A percentile compares a stretch with the other conserved stretches of the same genome.
These are phyloP conservation scores for Wickerhamiella kurtzmanii DNA, from an alignment of 805 yeast species.

Conservation along the genomic window DNA sequence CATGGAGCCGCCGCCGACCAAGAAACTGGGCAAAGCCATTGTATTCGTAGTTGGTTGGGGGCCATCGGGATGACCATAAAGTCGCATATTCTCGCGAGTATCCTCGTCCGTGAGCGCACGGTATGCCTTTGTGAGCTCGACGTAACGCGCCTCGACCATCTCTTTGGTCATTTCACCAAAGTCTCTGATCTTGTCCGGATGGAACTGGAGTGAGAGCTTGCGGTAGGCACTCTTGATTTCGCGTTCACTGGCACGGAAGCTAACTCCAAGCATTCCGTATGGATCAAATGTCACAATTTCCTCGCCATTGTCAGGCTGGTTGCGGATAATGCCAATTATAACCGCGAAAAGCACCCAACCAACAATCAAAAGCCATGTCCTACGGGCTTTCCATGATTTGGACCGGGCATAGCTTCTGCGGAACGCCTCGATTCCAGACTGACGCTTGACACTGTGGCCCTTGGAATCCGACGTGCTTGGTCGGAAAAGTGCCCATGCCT, in stretches of 20 bases:
- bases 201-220: constrained; percentile 74
- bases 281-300: constrained; percentile 56
- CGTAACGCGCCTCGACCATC: constrained; percentile 64
- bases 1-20: constrained; percentile 72
- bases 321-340: constrained; percentile 27
- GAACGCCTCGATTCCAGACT: neutral
- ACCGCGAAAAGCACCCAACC: constrained; percentile 53
- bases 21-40: constrained; percentile 83
- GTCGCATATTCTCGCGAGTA: constrained; percentile 64
- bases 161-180: constrained; percentile 39
- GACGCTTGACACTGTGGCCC: neutral
- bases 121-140: constrained; percentile 79
- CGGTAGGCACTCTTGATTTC: constrained; percentile 74
- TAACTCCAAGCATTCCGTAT: constrained; percentile 67
- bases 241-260: constrained; percentile 54
- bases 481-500: constrained; percentile 19
- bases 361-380: constrained; percentile 21
- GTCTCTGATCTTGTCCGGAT: constrained; percentile 75
- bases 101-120: constrained; percentile 87
- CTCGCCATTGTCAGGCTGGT: constrained; percentile 14
- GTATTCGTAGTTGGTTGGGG: constrained; percentile 85
- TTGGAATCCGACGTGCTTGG: neutral
- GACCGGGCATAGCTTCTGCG: neutral
- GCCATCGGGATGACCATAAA: constrained; percentile 97
- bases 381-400: neutral